Evolutionary conservation across 257 asterid genomes (phyloP).

Genomic region (Asclepias syriaca): DNA sequence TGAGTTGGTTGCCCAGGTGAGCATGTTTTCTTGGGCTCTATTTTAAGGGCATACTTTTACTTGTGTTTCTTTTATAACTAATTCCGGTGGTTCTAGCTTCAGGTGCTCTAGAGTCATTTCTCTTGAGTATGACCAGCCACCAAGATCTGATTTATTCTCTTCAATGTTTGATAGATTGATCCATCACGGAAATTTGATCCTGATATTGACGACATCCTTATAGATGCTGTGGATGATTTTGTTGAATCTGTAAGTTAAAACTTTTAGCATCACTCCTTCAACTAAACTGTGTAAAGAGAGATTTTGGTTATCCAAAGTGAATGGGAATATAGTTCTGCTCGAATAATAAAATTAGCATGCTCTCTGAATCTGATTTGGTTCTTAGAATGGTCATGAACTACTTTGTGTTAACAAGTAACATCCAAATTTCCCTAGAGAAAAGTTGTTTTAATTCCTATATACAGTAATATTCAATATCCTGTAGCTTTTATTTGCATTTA

Average conservation of each 20-base stretch:
- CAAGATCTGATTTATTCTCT: constrained; percentile 19
- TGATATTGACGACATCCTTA: constrained; percentile 78
- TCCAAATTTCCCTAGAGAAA: background rate
- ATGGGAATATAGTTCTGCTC: background rate
- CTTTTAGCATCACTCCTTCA: constrained; percentile 1
- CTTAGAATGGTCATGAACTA: background rate
- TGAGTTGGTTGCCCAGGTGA: constrained; percentile 73
- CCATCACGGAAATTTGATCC: constrained; percentile 82
- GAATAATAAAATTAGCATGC: background rate
- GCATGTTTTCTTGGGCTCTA: background rate
- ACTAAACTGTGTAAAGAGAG: background rate
- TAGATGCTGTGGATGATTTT: constrained; percentile 87
- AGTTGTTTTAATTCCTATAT: background rate
- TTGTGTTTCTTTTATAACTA: constrained; percentile 1
- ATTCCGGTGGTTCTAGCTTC: background rate
- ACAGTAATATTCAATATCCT: background rate
- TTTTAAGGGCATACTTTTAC: background rate
- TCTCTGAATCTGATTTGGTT: background rate
- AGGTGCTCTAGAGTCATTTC: background rate
- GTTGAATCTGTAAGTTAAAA: constrained; percentile 81
- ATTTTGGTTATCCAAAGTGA: background rate
- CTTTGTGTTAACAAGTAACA: background rate
- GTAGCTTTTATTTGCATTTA: background rate
- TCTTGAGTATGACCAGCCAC: background rate
- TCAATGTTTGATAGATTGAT: constrained; percentile 55